Percentiles rank a stretch among this genome's conserved stretches.
phyloP scores from a whole-genome alignment of 208 protist genomes.

The Acanthamoeba triangularis region DNA sequence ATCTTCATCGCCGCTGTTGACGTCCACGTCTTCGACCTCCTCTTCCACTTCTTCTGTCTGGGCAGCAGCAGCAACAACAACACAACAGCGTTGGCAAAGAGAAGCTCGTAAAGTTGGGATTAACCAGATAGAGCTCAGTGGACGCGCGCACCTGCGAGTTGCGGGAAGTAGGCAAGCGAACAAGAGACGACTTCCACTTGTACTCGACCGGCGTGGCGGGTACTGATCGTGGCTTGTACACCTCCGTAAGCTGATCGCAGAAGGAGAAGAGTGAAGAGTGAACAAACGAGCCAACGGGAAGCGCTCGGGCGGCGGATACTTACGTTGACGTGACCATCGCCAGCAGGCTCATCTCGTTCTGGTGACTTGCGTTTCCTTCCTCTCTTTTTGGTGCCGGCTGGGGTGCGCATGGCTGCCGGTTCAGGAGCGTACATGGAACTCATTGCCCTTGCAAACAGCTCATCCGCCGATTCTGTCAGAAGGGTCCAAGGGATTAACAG shows the following conservation, averaged over 20 bases:
- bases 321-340: neutral
- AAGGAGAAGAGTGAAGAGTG: neutral
- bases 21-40: constrained; percentile 30
- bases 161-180: neutral
- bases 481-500: neutral
- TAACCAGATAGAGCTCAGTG: too few relatives aligned
- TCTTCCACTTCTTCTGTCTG: neutral
- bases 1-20: constrained; percentile 8
- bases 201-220: neutral
- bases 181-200: constrained; percentile 7
- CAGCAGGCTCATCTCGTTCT: neutral
- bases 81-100: too few relatives aligned
- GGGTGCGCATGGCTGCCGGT: neutral
- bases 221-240: neutral
- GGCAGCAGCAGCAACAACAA: too few relatives aligned
- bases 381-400: neutral
- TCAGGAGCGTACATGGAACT: neutral
- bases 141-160: constrained; percentile 8
- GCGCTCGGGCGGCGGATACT: neutral
- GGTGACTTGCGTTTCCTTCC: neutral
- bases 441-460: neutral
- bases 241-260: neutral
- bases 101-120: too few relatives aligned
- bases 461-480: constrained; percentile 1
- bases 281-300: neutral